Conservation (phyloP, 331 rosid species). For the Quercus phellos region DNA sequence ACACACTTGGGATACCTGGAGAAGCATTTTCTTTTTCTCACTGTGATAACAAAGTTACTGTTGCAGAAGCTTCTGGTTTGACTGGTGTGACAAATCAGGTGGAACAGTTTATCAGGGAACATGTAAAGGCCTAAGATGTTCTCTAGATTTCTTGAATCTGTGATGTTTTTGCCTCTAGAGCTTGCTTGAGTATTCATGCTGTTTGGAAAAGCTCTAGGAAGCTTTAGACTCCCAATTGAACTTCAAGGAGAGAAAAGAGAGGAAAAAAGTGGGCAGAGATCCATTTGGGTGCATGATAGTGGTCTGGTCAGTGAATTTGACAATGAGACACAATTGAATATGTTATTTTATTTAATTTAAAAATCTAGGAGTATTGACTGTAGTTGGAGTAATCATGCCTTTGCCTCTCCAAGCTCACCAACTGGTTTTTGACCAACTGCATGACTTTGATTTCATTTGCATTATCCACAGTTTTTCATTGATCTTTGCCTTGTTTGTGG, state of each 20-base stretch:
- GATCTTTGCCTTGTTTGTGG: background rate
- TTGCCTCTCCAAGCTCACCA: background rate
- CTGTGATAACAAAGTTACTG: slow-evolving; percentile 68
- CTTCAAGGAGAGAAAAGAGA: background rate
- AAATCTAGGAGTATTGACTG: background rate
- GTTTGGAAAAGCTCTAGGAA: background rate
- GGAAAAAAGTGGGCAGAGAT: background rate
- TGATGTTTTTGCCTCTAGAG: background rate
- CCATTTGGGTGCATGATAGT: background rate
- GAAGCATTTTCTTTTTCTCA: slow-evolving; percentile 73
- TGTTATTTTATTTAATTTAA: background rate
- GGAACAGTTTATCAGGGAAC: slow-evolving; percentile 68
- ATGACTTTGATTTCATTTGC: background rate
- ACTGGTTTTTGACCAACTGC: background rate
- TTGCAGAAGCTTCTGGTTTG: slow-evolving; percentile 77
- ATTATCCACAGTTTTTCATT: background rate
- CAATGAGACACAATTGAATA: background rate
- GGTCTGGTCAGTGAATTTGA: background rate
- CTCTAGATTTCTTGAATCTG: background rate
- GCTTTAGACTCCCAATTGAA: background rate
- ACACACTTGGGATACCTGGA: slow-evolving; percentile 60
- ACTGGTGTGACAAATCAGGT: slow-evolving; percentile 66
- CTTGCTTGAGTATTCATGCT: background rate
- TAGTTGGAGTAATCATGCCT: background rate
- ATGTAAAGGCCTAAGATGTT: slow-evolving; percentile 42